Conservation (phyloP, 2,329 filamentous ascomycete species). For the Trematosphaeria pertusa region DNA sequence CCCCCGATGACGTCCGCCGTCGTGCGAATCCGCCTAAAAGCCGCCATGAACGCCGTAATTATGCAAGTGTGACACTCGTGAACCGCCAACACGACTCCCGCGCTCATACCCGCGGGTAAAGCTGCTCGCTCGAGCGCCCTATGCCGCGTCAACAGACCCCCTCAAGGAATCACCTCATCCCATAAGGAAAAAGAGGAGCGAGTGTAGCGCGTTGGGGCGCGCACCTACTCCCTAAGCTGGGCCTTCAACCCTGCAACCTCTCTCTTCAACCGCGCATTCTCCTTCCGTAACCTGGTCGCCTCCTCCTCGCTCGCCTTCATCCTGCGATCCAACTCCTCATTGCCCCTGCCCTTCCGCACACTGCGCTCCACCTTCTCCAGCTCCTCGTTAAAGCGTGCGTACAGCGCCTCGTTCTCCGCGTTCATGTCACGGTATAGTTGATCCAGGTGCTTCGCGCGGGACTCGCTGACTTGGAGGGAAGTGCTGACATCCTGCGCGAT, state of each 20-base stretch:
- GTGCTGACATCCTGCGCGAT: constrained; percentile 76
- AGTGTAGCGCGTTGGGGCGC: neutral
- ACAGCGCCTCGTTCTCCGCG: constrained; percentile 91
- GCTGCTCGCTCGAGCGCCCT: neutral
- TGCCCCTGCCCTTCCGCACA: constrained; percentile 75
- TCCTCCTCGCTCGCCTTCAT: constrained; percentile 80
- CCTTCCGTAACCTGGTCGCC: constrained; percentile 77
- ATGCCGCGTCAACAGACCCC: constrained; percentile 2
- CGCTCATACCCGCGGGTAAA: neutral
- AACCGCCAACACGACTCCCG: neutral
- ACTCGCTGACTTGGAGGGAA: constrained; percentile 75
- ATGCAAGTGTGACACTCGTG: constrained; percentile 14
- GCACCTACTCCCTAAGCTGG: constrained; percentile 54
- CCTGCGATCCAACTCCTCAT: constrained; percentile 76
- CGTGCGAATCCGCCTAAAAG: constrained; percentile 7
- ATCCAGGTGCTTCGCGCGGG: constrained; percentile 81
- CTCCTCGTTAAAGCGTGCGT: constrained; percentile 92
- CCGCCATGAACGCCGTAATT: constrained; percentile 19
- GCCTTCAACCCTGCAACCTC: constrained; percentile 74
- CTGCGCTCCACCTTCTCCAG: constrained; percentile 78
- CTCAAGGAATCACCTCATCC: neutral
- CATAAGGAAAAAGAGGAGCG: neutral
- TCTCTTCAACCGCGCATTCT: constrained; percentile 82
- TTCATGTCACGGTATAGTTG: constrained; percentile 87
- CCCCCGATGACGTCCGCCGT: constrained; percentile 2